These are phyloP conservation scores for Coniferiporia sulphurascens DNA, from an alignment of 1,284 basidiomycete species.

Conservation along the genomic window DNA sequence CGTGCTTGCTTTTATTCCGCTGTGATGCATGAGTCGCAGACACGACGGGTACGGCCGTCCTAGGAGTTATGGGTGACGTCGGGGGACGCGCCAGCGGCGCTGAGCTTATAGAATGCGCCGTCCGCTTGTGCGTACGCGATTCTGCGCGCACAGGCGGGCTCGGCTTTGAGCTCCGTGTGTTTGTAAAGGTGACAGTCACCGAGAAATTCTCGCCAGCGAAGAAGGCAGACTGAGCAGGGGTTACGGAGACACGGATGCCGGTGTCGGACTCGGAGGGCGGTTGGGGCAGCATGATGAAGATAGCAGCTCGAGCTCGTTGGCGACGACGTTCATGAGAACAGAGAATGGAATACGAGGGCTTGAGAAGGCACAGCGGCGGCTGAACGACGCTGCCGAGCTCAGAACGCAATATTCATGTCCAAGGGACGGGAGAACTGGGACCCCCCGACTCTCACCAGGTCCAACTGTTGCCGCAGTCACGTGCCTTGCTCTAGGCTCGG, in stretches of 20 bases:
- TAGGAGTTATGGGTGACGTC: conserved; percentile 67
- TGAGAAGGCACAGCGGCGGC: background rate
- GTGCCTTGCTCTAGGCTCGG: too few species aligned
- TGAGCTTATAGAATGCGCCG: conserved; percentile 70
- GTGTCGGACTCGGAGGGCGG: background rate
- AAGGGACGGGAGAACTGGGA: too few species aligned
- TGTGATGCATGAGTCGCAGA: conserved; percentile 23
- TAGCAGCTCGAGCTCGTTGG: background rate
- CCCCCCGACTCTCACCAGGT: too few species aligned
- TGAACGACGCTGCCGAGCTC: background rate
- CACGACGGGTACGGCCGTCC: conserved; percentile 33
- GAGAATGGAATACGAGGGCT: background rate
- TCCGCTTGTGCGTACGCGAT: conserved; percentile 53
- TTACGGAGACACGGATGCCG: conserved; percentile 56
- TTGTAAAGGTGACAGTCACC: conserved; percentile 84
- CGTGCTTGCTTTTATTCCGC: conserved; percentile 6
- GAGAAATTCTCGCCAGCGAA: conserved; percentile 89
- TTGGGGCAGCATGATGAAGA: background rate
- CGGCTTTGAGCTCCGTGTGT: conserved; percentile 51
- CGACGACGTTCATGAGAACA: background rate
- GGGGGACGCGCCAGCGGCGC: conserved; percentile 70
- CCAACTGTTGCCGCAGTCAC: too few species aligned
- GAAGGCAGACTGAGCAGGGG: conserved; percentile 83
- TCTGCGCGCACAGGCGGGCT: conserved; percentile 21
- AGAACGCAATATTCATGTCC: background rate